Evolutionary conservation across 371 early-diverging fungal species (phyloP).

Genomic region (Nematocida displodere): DNA sequence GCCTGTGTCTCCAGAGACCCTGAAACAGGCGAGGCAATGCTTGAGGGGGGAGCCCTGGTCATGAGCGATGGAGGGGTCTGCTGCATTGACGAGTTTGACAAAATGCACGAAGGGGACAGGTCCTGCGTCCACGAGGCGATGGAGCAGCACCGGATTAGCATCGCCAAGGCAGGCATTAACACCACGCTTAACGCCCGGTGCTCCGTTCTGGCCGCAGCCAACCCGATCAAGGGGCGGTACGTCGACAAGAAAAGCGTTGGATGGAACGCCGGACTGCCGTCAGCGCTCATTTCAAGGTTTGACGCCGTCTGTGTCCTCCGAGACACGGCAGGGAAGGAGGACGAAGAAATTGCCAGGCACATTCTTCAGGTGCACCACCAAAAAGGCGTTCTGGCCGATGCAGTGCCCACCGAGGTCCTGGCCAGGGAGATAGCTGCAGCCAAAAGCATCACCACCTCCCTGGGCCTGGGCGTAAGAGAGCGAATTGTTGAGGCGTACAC

Average conservation of each 20-base stretch:
- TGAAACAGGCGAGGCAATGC: slow-evolving; percentile 70
- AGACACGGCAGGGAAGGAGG: slow-evolving; percentile 77
- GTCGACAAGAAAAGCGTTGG: slow-evolving; percentile 77
- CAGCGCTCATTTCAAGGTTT: slow-evolving; percentile 85
- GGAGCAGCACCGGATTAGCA: slow-evolving; percentile 98
- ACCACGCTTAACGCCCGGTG: slow-evolving; percentile 95
- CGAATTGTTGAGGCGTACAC: slow-evolving; percentile 56
- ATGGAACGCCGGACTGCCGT: slow-evolving; percentile 88
- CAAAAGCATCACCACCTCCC: slow-evolving; percentile 21
- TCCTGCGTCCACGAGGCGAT: slow-evolving; percentile 96
- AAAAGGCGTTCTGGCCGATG: neutral
- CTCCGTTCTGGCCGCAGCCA: slow-evolving; percentile 89
- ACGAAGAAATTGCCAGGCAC: slow-evolving; percentile 67
- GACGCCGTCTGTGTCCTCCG: slow-evolving; percentile 85
- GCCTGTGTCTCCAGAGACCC: slow-evolving; percentile 69
- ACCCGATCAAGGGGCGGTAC: slow-evolving; percentile 89
- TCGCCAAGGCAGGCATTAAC: slow-evolving; percentile 98
- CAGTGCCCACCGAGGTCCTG: slow-evolving; percentile 28
- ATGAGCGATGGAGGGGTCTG: slow-evolving; percentile 71
- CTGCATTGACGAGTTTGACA: slow-evolving; percentile 74
- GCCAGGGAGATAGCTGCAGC: slow-evolving; percentile 42
- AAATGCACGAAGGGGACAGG: slow-evolving; percentile 87
- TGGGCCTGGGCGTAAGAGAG: slow-evolving; percentile 22
- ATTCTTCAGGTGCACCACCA: slow-evolving; percentile 56
- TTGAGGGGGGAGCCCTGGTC: slow-evolving; percentile 74